Conservation (phyloP, 148 eudicot species). For the Rhododendron williamsianum region DNA sequence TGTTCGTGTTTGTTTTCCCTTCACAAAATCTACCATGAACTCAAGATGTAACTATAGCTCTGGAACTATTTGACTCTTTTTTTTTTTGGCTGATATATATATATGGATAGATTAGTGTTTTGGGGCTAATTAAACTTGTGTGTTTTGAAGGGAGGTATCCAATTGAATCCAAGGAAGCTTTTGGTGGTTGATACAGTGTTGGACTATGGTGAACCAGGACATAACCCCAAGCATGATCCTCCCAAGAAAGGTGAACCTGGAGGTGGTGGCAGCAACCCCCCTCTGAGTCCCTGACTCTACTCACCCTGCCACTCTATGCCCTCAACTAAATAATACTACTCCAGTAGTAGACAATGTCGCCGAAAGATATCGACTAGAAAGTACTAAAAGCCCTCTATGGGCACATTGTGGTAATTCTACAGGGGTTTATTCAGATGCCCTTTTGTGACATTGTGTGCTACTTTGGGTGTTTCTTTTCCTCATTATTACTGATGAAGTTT, state of each 20-base stretch:
- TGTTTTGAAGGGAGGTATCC: conserved; percentile 15
- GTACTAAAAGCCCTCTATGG: not conserved
- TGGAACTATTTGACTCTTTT: not conserved
- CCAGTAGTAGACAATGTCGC: not conserved
- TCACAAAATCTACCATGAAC: not conserved
- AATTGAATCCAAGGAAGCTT: conserved; percentile 50
- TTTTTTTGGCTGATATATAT: not conserved
- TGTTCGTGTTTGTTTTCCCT: not conserved
- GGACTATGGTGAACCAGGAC: conserved; percentile 65
- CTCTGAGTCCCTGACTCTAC: conserved; percentile 12
- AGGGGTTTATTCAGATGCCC: not conserved
- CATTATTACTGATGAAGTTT: not conserved
- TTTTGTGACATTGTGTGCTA: not conserved
- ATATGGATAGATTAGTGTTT: not conserved
- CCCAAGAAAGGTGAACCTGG: conserved; percentile 38
- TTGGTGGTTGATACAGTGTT: conserved; percentile 32
- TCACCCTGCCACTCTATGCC: not conserved
- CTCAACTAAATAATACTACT: not conserved
- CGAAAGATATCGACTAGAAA: not conserved
- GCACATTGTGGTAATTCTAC: not conserved
- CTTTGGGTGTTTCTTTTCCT: not conserved
- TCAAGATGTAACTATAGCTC: not conserved
- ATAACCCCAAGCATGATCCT: conserved; percentile 77
- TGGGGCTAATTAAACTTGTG: not conserved
- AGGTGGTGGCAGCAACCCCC: conserved; percentile 27